Base-by-base conservation (phyloP, 345 rosid genomes). In the Kernera saxatilis region DNA sequence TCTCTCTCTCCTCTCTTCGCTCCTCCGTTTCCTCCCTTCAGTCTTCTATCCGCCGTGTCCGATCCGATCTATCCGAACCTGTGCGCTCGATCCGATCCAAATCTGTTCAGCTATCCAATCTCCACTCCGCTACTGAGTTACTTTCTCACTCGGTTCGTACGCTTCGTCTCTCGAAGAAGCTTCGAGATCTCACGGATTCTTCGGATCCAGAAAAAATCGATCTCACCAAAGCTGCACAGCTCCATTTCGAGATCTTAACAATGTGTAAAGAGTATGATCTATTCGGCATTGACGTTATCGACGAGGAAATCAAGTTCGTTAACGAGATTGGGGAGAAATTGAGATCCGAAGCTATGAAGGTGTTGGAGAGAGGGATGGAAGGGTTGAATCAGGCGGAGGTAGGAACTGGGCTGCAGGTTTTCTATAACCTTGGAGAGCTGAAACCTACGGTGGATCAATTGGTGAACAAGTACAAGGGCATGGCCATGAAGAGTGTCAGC, bases 301-400 rank as follows among this genome's bases (percentile, higher is more conserved):
- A 95, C 5, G 93, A 90, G 49, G 98, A 95, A 76, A 76, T 92
- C 18, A 81, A 73, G 52, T 84, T 79, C 57, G 86, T 92, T 0
- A 84, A 65, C 10, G 92, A 87, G 74, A 80, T 85, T 5, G 99
- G 99, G 33, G 88, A 83, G 21, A 86, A 70, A 54, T 33, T 90
- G 71, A 73, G 97, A 53, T 78, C 62, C 2, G 96, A 88, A 66
- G 99, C 97, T 0, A 88, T 95, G 88, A 85, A 77, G 49, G 98
- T 88, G 22, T 64, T 92, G 59, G 98, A 88, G 80, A 87, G 89
- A 77, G 99, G 99, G 25, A 88, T 95, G 97, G 97, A 92, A 70
- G 98, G 96, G 29, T 19, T 95, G 78, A 92, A 95, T 74, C 97
- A 95, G 77, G 96, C 99, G 1, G 98, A 95, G 46, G 99, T 92